phyloP scores from a whole-genome alignment of 176 grass and related monocot species.

The Ampelocalamus luodianensis region DNA sequence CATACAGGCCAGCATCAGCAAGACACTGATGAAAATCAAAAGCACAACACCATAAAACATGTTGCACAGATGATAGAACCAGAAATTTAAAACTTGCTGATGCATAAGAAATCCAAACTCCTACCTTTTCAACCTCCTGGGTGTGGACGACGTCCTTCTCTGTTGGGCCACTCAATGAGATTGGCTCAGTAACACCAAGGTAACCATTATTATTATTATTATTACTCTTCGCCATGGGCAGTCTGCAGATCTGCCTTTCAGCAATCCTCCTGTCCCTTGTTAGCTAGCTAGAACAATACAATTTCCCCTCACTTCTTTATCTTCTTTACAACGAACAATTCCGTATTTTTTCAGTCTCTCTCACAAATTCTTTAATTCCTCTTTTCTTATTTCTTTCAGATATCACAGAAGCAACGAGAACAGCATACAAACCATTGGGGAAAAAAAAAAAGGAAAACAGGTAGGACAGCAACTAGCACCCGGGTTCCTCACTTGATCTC shows the following conservation, averaged over 20 bases:
- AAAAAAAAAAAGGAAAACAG: background rate
- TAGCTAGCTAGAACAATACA: background rate
- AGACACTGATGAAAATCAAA: constrained; percentile 62
- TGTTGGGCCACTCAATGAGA: constrained; percentile 67
- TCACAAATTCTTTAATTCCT: background rate
- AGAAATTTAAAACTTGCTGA: background rate
- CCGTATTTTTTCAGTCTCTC: background rate
- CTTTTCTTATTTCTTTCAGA: background rate
- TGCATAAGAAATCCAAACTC: background rate
- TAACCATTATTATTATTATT: constrained; percentile 52
- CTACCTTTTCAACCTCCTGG: constrained; percentile 76
- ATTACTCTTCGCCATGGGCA: constrained; percentile 32
- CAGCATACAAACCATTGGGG: background rate
- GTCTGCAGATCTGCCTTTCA: background rate
- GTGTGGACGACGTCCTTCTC: constrained; percentile 58
- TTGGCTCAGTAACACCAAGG: constrained; percentile 84
- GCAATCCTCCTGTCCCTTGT: background rate
- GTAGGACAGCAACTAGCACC: background rate
- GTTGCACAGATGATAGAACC: background rate
- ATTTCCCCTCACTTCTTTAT: background rate
- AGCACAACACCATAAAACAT: background rate
- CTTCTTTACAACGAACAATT: background rate
- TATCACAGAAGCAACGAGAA: background rate
- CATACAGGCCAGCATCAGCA: constrained; percentile 67
- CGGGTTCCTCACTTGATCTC: background rate